These are phyloP conservation scores for Leishmania martiniquensis DNA, from an alignment of 208 protist species.

Conservation along the genomic window DNA sequence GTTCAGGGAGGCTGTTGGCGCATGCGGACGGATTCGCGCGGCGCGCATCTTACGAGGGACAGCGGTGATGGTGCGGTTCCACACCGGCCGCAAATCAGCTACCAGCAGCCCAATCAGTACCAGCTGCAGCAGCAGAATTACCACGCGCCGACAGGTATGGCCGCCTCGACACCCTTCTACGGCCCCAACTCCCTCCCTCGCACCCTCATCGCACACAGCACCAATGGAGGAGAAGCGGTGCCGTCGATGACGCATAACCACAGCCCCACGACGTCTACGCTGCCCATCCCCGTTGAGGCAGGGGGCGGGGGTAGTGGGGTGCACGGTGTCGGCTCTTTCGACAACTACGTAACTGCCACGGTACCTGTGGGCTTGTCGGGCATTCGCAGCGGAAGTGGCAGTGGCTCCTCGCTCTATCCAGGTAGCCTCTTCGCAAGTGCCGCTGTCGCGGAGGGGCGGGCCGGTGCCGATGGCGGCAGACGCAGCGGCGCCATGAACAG, in stretches of 20 bases:
- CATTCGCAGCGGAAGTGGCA: slow-evolving; percentile 13
- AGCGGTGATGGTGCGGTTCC: neutral
- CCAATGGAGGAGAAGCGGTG: slow-evolving; percentile 7
- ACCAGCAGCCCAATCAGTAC: slow-evolving; percentile 1
- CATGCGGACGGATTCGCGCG: neutral
- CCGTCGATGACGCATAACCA: slow-evolving; percentile 8
- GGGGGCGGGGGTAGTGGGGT: too few relatives aligned
- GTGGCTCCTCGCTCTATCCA: slow-evolving; percentile 23
- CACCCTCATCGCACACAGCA: slow-evolving; percentile 6
- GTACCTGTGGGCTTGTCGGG: neutral
- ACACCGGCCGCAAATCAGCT: neutral
- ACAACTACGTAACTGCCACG: slow-evolving; percentile 5
- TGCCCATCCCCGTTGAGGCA: slow-evolving; percentile 15
- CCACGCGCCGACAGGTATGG: slow-evolving; percentile 1
- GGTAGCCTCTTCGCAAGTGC: slow-evolving; percentile 25
- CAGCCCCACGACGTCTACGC: slow-evolving; percentile 6
- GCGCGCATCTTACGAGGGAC: neutral
- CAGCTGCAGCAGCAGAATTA: slow-evolving; percentile 4
- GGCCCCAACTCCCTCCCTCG: slow-evolving; percentile 10
- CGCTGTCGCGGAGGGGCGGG: neutral
- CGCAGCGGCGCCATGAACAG: neutral
- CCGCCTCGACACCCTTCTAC: neutral
- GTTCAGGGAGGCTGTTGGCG: neutral
- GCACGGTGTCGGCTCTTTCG: neutral
- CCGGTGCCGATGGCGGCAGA: neutral